Evolutionary conservation across 2,329 filamentous ascomycete genomes (phyloP).

Genomic region (Ophiosphaerella narmari): DNA sequence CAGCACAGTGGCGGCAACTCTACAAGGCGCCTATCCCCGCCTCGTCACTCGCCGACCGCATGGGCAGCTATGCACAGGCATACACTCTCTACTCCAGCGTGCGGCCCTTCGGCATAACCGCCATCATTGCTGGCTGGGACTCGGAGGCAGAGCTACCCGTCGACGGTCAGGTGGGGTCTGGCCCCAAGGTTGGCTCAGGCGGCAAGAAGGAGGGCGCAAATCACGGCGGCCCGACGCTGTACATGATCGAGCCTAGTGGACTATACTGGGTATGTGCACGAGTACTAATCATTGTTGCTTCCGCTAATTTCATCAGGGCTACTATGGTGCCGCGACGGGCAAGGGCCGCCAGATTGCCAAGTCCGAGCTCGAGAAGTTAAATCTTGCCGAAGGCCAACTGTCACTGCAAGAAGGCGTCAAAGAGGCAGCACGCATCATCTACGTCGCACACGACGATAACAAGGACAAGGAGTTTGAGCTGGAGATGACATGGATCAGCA

Average conservation of each 20-base stretch:
- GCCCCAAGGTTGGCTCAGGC: slow-evolving; percentile 78
- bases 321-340: slow-evolving; percentile 96
- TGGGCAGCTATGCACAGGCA: slow-evolving; percentile 95
- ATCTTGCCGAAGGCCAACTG: slow-evolving; percentile 76
- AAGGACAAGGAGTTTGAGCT: slow-evolving; percentile 99
- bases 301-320: slow-evolving; percentile 61
- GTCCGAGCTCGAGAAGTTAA: slow-evolving; percentile 96
- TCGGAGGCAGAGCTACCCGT: slow-evolving; percentile 82
- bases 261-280: slow-evolving; percentile 77
- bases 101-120: slow-evolving; percentile 93
- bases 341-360: slow-evolving; percentile 97
- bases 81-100: slow-evolving; percentile 98
- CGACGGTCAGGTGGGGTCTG: slow-evolving; percentile 85
- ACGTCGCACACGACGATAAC: slow-evolving; percentile 96
- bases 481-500: slow-evolving; percentile 98
- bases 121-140: slow-evolving; percentile 93
- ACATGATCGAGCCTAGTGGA: slow-evolving; percentile 99
- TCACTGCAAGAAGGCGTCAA: slow-evolving; percentile 88
- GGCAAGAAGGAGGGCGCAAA: slow-evolving; percentile 77
- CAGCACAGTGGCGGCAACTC: slow-evolving; percentile 83
- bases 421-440: slow-evolving; percentile 96
- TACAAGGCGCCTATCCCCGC: slow-evolving; percentile 96
- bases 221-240: slow-evolving; percentile 88
- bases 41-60: slow-evolving; percentile 83
- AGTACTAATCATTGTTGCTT: too few relatives aligned